Base-by-base conservation (phyloP, 495 filamentous ascomycete genomes). In the Niebla homalea region DNA sequence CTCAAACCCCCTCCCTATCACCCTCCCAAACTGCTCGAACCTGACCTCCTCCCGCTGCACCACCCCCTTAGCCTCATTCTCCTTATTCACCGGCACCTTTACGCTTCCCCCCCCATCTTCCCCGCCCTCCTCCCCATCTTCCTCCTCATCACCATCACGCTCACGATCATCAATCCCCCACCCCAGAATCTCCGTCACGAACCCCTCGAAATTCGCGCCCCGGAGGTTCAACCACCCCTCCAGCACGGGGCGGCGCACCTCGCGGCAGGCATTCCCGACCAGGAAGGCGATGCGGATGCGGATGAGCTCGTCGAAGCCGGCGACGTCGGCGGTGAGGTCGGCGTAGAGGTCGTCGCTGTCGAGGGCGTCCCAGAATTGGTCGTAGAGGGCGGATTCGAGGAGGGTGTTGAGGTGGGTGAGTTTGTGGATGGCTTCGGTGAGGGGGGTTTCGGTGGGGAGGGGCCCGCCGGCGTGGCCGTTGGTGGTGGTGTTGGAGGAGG, bases 61-160 rank as follows among this genome's bases (percentile, higher is more conserved):
- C 38, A 87, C 87, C 60, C 89, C 90, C 75, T 92, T 89, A 25
- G 87, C 93, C 78, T 97, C 89, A 67, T 99, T 99, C 75, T 99
- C 93, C 67, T 92, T 84, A 67, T 97, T 99, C 62, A 83, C 72
- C 43, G 93, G 92, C 32, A 90, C 76, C 65, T 79, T 80, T 46
- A 90, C 78, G n/a, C n/a, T n/a, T n/a, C n/a, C n/a, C n/a, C n/a
- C n/a, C n/a, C n/a, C n/a, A n/a, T n/a, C n/a, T 22, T 79, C 70
- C 22, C 59, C 68, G 12, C 71, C 76, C 39, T 69, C 74, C 26
- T 53, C 39, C n/a, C n/a, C n/a, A n/a, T n/a, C n/a, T n/a, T n/a
- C n/a, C n/a, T n/a, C n/a, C n/a, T n/a, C n/a, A 23, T 79, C 70
- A 32, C 60, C 68, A 21, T 43, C 39, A 38, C 32, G 52, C 32